Percentiles rank a stretch among this genome's conserved stretches.
phyloP scores from a whole-genome alignment of 2,329 filamentous ascomycete genomes.

The Cladophialophora carrionii region DNA sequence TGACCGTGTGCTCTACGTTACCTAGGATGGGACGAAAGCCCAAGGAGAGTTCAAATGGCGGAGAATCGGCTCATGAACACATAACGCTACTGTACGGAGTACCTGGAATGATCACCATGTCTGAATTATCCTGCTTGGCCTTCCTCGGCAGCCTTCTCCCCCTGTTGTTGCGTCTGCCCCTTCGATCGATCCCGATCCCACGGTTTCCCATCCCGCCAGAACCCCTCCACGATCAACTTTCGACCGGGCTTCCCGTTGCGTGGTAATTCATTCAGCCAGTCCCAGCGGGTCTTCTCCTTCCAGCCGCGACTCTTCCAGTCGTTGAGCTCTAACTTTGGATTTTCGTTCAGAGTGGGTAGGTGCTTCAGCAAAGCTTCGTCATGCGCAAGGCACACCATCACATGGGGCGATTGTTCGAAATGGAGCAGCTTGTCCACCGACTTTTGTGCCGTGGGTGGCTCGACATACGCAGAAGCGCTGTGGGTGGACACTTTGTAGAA shows the following conservation, averaged over 20 bases:
- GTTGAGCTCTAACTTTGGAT: conserved; percentile 21
- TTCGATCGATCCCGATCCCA: conserved; percentile 23
- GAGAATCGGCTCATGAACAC: conserved; percentile 23
- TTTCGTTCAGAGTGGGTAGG: conserved; percentile 39
- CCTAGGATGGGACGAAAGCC: conserved; percentile 27
- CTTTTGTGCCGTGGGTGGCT: conserved; percentile 36
- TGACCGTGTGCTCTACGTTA: background rate
- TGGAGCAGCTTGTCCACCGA: conserved; percentile 39
- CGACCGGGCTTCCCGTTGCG: conserved; percentile 21
- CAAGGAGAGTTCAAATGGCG: conserved; percentile 30
- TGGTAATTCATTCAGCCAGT: conserved; percentile 29
- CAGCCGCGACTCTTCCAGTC: conserved; percentile 40
- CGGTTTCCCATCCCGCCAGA: conserved; percentile 28
- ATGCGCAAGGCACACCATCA: conserved; percentile 41
- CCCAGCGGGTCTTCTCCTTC: conserved; percentile 33
- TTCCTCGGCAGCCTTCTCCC: background rate
- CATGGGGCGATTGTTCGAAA: conserved; percentile 39
- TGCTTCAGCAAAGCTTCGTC: conserved; percentile 38
- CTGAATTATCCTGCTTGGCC: background rate
- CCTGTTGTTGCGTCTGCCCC: conserved; percentile 3
- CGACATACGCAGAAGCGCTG: conserved; percentile 26
- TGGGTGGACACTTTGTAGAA: conserved; percentile 37
- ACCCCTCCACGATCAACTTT: conserved; percentile 21
- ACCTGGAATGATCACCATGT: background rate
- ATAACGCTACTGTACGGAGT: background rate